These are phyloP conservation scores for Huntiella moniliformis DNA, from an alignment of 2,329 filamentous ascomycete genomes.

Conservation along the genomic window DNA sequence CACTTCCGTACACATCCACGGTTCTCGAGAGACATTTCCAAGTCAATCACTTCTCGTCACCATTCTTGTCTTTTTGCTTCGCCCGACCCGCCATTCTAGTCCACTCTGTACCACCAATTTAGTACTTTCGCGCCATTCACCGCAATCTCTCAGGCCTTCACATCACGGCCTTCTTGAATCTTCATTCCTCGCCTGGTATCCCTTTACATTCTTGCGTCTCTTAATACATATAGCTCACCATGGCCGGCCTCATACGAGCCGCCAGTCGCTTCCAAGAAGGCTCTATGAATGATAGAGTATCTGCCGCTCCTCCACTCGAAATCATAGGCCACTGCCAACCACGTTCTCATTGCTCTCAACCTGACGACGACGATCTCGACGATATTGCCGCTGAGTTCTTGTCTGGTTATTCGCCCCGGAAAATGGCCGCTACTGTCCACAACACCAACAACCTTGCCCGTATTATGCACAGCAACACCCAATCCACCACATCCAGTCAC, in stretches of 20 bases:
- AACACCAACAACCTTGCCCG: slow-evolving; percentile 2
- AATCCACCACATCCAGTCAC: background rate
- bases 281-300: slow-evolving; percentile 69
- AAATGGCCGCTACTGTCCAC: slow-evolving; percentile 3
- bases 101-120: no score
- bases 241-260: slow-evolving; percentile 10
- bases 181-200: background rate
- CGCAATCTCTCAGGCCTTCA: no score
- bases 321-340: slow-evolving; percentile 30
- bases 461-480: slow-evolving; percentile 3
- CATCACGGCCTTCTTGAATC: background rate
- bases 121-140: no score
- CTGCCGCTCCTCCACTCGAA: slow-evolving; percentile 47
- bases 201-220: background rate
- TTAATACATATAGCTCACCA: slow-evolving; percentile 4
- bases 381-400: slow-evolving; percentile 13
- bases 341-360: slow-evolving; percentile 11
- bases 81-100: no score
- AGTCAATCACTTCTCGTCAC: no score
- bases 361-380: slow-evolving; percentile 14
- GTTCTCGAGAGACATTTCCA: no score
- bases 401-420: background rate
- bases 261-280: slow-evolving; percentile 51
- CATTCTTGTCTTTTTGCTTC: no score
- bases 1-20: no score